Evolutionary conservation across 192 early-diverging fungal species (phyloP).

Genomic region (Coemansia nantahalensis): DNA sequence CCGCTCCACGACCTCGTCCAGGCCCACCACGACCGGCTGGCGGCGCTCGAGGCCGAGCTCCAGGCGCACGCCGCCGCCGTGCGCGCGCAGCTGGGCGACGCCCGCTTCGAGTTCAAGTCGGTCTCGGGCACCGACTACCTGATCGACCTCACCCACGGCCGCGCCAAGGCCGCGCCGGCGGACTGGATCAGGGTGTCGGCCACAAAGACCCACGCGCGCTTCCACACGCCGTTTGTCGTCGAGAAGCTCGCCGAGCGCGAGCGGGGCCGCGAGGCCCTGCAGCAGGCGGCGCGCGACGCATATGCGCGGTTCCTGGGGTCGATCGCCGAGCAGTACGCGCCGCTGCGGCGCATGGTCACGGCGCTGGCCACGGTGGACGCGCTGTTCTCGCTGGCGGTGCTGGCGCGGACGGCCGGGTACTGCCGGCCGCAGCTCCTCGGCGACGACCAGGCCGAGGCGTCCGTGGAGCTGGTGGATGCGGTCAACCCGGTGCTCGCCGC

Average conservation of each 20-base stretch:
- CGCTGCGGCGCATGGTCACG: slow-evolving; percentile 62
- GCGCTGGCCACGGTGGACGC: slow-evolving; percentile 64
- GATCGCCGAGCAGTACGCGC: slow-evolving; percentile 59
- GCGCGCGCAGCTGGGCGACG: slow-evolving; percentile 49
- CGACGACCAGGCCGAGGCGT: slow-evolving; percentile 63
- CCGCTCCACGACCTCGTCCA: slow-evolving; percentile 54
- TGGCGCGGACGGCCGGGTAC: slow-evolving; percentile 85
- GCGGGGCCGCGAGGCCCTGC: slow-evolving; percentile 59
- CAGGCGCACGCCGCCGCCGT: slow-evolving; percentile 52
- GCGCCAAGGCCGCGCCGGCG: slow-evolving; percentile 58
- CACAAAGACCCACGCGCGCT: slow-evolving; percentile 37
- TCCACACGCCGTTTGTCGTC: slow-evolving; percentile 54
- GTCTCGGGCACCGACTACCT: slow-evolving; percentile 76
- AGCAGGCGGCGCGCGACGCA: slow-evolving; percentile 61
- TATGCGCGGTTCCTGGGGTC: slow-evolving; percentile 63
- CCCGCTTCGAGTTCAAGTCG: slow-evolving; percentile 55
- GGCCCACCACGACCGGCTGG: slow-evolving; percentile 50
- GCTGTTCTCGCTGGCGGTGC: slow-evolving; percentile 63
- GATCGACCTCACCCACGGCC: slow-evolving; percentile 64
- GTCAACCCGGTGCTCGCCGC: slow-evolving; percentile 59
- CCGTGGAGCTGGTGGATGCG: slow-evolving; percentile 77
- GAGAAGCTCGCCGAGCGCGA: slow-evolving; percentile 58
- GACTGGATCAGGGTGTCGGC: slow-evolving; percentile 69
- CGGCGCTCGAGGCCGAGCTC: slow-evolving; percentile 58
- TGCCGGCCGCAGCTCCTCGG: slow-evolving; percentile 76